Evolutionary conservation across 2,329 filamentous ascomycete genomes (phyloP).

Genomic region (Colletotrichum chlorophyti): DNA sequence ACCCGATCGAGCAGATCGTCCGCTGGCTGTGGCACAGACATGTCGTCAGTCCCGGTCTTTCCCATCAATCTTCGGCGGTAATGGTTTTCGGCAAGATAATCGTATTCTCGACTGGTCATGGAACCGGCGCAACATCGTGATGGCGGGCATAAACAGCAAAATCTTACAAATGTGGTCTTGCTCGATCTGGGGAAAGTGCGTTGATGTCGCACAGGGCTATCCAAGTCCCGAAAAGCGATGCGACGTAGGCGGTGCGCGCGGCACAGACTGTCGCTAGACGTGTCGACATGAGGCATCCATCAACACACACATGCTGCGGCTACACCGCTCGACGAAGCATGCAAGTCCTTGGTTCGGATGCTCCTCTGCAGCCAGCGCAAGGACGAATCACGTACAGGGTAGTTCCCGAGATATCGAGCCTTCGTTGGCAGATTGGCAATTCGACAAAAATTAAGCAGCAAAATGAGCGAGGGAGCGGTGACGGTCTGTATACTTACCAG

Average conservation of each 20-base stretch:
- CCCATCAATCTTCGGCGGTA: not conserved
- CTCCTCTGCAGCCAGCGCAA: not conserved
- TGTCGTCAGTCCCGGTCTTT: not conserved
- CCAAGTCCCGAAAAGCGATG: slow-evolving; percentile 24
- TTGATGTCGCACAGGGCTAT: slow-evolving; percentile 10
- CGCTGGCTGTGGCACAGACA: slow-evolving; percentile 22
- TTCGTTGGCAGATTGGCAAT: slow-evolving; percentile 22
- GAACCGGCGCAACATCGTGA: not conserved
- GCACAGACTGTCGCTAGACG: slow-evolving; percentile 15
- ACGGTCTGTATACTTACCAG: too few relatives aligned
- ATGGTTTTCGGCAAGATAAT: not conserved
- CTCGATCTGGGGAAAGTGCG: slow-evolving; percentile 17
- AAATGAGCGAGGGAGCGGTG: slow-evolving; percentile 18
- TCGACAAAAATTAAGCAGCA: slow-evolving; percentile 21
- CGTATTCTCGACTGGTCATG: not conserved
- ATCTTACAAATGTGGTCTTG: not conserved
- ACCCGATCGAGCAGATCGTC: slow-evolving; percentile 16
- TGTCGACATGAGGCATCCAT: not conserved
- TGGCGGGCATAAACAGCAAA: not conserved
- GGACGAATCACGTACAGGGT: slow-evolving; percentile 9
- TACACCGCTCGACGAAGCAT: slow-evolving; percentile 23
- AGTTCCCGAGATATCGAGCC: slow-evolving; percentile 5
- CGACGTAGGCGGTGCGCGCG: slow-evolving; percentile 19
- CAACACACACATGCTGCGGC: slow-evolving; percentile 10
- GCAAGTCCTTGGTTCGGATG: slow-evolving; percentile 21